A percentile compares a stretch with the other conserved stretches of the same genome.
Evolutionary conservation across 1,139 yeast species (phyloP).

Genomic region (Groenewaldozyma auringiensis): DNA sequence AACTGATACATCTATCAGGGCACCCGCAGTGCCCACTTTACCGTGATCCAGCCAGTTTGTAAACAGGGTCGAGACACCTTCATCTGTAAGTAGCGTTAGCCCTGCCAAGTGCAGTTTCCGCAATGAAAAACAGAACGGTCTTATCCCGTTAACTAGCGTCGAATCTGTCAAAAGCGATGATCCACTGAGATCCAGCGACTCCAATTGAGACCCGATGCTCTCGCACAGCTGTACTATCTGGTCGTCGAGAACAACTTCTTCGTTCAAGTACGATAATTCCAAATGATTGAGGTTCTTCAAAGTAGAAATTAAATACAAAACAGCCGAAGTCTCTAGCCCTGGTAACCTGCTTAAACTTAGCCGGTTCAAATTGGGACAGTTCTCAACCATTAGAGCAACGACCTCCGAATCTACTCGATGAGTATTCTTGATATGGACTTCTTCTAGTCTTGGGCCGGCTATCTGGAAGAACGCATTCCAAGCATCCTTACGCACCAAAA

Average conservation of each 20-base stretch:
- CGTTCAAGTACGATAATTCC: slow-evolving; percentile 60
- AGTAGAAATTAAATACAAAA: slow-evolving; percentile 58
- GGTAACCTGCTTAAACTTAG: slow-evolving; percentile 61
- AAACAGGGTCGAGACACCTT: slow-evolving; percentile 54
- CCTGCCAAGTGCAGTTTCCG: slow-evolving; percentile 45
- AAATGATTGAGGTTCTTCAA: slow-evolving; percentile 46
- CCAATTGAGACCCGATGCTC: slow-evolving; percentile 54
- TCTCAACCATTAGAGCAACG: slow-evolving; percentile 52
- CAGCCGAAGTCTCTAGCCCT: slow-evolving; percentile 55
- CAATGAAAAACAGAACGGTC: slow-evolving; percentile 49
- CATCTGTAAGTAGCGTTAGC: slow-evolving; percentile 58
- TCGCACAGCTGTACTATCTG: slow-evolving; percentile 61
- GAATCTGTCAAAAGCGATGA: slow-evolving; percentile 65
- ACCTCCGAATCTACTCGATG: slow-evolving; percentile 73
- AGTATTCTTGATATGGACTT: slow-evolving; percentile 67
- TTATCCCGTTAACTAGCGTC: slow-evolving; percentile 50
- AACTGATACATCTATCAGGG: slow-evolving; percentile 53
- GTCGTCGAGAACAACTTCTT: slow-evolving; percentile 54
- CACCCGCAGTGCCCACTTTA: slow-evolving; percentile 29
- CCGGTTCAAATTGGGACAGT: slow-evolving; percentile 43
- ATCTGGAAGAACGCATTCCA: slow-evolving; percentile 68
- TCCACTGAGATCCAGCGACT: slow-evolving; percentile 57
- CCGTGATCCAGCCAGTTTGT: slow-evolving; percentile 41
- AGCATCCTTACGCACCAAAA: slow-evolving; percentile 60
- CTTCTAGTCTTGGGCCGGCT: slow-evolving; percentile 40